phyloP scores from a whole-genome alignment of 2,329 filamentous ascomycete genomes.

The Aspergillus sp. region DNA sequence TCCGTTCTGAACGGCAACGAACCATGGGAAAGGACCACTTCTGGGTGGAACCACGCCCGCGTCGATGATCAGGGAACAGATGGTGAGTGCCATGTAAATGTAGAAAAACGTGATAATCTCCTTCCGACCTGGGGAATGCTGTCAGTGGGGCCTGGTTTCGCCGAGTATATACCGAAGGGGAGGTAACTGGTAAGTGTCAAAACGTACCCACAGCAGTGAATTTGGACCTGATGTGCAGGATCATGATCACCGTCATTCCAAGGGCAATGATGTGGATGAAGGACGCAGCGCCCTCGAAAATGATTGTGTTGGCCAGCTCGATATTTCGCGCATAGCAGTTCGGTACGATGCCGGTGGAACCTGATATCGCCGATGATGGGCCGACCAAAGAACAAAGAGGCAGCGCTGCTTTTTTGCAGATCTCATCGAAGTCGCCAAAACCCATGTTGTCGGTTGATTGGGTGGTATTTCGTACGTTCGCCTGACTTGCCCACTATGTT shows the following conservation, averaged over 20 bases:
- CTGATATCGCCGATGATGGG: constrained; percentile 59
- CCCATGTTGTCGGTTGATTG: constrained; percentile 50
- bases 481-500: not conserved
- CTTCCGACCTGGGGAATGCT: constrained; percentile 55
- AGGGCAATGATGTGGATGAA: constrained; percentile 91
- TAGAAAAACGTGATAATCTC: constrained; percentile 92
- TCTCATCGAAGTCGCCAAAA: constrained; percentile 85
- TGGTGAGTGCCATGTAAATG: constrained; percentile 86
- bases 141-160: not conserved
- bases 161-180: too few species aligned
- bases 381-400: constrained; percentile 87
- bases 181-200: not conserved
- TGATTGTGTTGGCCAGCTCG: constrained; percentile 96
- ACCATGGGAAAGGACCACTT: constrained; percentile 81
- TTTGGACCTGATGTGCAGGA: constrained; percentile 93
- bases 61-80: constrained; percentile 85
- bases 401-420: constrained; percentile 82
- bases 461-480: not conserved
- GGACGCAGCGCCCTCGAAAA: constrained; percentile 88
- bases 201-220: constrained; percentile 91
- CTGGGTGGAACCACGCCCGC: constrained; percentile 87
- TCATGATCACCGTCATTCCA: constrained; percentile 94
- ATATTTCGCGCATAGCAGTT: constrained; percentile 93
- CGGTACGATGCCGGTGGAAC: constrained; percentile 78
- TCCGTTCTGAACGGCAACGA: constrained; percentile 83